A percentile compares a stretch with the other conserved stretches of the same genome.
phyloP scores from a whole-genome alignment of 2,329 filamentous ascomycete genomes.

The Lasiodiplodia gonubiensis region DNA sequence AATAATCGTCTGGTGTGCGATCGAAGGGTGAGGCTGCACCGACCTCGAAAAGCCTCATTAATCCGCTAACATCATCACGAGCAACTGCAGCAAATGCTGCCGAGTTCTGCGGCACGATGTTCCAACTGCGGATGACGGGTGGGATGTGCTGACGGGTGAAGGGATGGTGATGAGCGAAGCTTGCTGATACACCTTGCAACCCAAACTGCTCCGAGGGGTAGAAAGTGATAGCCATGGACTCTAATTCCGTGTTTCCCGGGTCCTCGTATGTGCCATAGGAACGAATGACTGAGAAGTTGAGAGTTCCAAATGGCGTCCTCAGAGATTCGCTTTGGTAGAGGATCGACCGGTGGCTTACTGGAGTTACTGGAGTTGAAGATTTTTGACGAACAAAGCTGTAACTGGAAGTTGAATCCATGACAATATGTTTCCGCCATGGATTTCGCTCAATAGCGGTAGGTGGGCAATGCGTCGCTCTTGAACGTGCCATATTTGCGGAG shows the following conservation, averaged over 20 bases:
- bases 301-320: neutral
- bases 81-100: neutral
- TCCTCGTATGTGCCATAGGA: rapidly evolving
- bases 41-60: neutral
- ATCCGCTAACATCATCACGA: neutral
- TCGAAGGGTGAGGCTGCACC: slow-evolving; percentile 1
- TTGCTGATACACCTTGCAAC: neutral
- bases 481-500: neutral
- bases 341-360: neutral
- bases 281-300: neutral
- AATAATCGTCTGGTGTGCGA: neutral
- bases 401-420: neutral
- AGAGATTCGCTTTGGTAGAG: neutral
- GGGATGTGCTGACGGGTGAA: neutral
- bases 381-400: neutral
- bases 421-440: too few species aligned
- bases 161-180: neutral
- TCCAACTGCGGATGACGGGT: neutral
- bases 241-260: neutral
- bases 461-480: neutral
- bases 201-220: neutral
- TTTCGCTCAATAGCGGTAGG: neutral
- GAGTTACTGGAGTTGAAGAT: neutral
- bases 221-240: neutral
- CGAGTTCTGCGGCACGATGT: neutral